These are phyloP conservation scores for Rhizomucor pusillus DNA, from an alignment of 371 early-diverging fungal genomes.

Conservation along the genomic window DNA sequence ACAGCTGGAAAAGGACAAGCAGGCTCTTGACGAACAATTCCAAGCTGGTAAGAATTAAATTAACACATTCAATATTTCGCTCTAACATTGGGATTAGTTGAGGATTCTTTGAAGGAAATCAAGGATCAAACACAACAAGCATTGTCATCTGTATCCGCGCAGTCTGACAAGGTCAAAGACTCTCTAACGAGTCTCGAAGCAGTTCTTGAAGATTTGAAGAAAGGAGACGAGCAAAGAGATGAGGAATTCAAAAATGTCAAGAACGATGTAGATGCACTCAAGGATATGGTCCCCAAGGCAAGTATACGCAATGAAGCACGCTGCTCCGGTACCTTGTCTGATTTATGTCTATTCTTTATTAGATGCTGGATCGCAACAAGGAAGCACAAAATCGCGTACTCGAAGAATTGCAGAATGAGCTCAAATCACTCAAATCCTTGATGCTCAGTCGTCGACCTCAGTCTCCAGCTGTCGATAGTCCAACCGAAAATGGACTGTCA, in stretches of 20 bases:
- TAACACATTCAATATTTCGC: not conserved
- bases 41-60: constrained; percentile 33
- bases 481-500: constrained; percentile 25
- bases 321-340: too few relatives aligned
- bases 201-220: constrained; percentile 66
- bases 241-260: constrained; percentile 71
- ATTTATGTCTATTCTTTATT: not conserved
- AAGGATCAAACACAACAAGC: constrained; percentile 68
- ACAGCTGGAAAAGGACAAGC: constrained; percentile 70
- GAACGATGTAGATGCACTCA: constrained; percentile 76
- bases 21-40: constrained; percentile 73
- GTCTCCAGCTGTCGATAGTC: constrained; percentile 17
- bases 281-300: constrained; percentile 79
- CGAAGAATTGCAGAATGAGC: constrained; percentile 87
- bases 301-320: too few relatives aligned
- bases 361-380: constrained; percentile 76
- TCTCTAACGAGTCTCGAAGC: constrained; percentile 66
- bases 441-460: constrained; percentile 71
- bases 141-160: constrained; percentile 67
- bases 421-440: constrained; percentile 88
- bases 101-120: constrained; percentile 54
- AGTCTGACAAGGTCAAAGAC: constrained; percentile 71
- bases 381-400: constrained; percentile 68
- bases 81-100: constrained; percentile 19
- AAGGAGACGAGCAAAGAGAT: constrained; percentile 69